Conservation (phyloP, 2,329 filamentous ascomycete genomes). For the Sarocladium strictum region DNA sequence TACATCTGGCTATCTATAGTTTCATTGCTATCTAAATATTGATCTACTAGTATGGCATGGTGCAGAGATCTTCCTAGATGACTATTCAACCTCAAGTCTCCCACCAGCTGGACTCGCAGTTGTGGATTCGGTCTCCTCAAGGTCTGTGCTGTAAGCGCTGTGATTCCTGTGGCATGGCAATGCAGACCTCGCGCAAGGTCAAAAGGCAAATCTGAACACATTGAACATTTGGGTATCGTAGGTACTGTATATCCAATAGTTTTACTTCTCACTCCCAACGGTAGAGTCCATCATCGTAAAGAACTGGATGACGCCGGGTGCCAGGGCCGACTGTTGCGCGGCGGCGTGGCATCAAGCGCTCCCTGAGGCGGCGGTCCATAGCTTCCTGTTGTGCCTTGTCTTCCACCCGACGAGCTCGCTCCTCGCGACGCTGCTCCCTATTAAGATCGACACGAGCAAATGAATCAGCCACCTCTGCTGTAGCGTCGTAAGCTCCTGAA, state of each 20-base stretch:
- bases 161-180: too few species aligned
- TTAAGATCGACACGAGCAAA: background rate
- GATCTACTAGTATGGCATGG: too few species aligned
- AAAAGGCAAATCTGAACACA: background rate
- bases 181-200: too few species aligned
- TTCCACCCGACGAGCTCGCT: constrained; percentile 23
- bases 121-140: too few species aligned
- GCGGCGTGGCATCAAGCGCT: constrained; percentile 34
- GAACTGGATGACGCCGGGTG: constrained; percentile 27
- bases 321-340: constrained; percentile 30
- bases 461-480: background rate
- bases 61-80: too few species aligned
- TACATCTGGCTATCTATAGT: too few species aligned
- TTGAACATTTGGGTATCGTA: constrained; percentile 2
- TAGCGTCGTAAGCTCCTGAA: background rate
- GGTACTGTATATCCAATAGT: background rate
- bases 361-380: constrained; percentile 30
- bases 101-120: too few species aligned
- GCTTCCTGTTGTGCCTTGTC: constrained; percentile 30
- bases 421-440: constrained; percentile 23
- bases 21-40: too few species aligned
- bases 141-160: too few species aligned
- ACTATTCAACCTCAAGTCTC: too few species aligned
- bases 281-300: constrained; percentile 33
- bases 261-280: constrained; percentile 34